A percentile compares a stretch with the other conserved stretches of the same genome.
Conservation (phyloP, 768 basidiomycete species). For the Lactarius trivialis region DNA sequence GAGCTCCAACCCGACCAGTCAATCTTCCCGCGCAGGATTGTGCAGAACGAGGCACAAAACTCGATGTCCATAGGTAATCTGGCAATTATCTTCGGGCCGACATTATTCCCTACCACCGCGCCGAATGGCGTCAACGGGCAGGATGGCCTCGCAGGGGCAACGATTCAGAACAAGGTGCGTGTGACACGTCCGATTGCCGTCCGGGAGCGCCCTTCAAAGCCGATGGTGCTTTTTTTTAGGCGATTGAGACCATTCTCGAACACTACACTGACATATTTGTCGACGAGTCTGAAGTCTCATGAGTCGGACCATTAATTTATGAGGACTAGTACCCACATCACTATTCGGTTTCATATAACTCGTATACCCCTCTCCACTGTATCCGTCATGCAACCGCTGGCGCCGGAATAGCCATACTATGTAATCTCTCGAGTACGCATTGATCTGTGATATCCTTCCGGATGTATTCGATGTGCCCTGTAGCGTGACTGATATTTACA, state of each 20-base stretch:
- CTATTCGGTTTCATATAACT: conserved; percentile 19
- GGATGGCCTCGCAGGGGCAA: conserved; percentile 57
- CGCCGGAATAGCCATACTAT: conserved; percentile 12
- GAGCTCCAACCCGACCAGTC: not conserved
- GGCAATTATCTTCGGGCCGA: conserved; percentile 97
- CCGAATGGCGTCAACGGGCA: conserved; percentile 36
- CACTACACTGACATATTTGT: conserved; percentile 97
- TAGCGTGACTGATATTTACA: not conserved
- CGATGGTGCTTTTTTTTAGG: conserved; percentile 39
- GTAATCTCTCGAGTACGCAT: conserved; percentile 16
- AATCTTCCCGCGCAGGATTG: conserved; percentile 47
- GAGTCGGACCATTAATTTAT: conserved; percentile 21
- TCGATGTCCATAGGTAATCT: conserved; percentile 92
- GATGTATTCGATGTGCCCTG: conserved; percentile 11
- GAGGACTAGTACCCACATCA: conserved; percentile 18
- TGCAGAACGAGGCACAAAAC: conserved; percentile 68
- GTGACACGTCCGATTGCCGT: not conserved
- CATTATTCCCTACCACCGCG: conserved; percentile 70
- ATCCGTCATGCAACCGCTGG: conserved; percentile 7
- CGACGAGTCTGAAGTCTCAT: conserved; percentile 59
- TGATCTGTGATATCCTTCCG: not conserved
- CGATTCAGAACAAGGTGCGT: conserved; percentile 63
- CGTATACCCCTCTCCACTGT: conserved; percentile 16
- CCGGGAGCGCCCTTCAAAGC: not conserved
- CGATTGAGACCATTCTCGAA: conserved; percentile 89